These are phyloP conservation scores for Corrigiola litoralis DNA, from an alignment of 179 eudicot genomes.

Conservation along the genomic window DNA sequence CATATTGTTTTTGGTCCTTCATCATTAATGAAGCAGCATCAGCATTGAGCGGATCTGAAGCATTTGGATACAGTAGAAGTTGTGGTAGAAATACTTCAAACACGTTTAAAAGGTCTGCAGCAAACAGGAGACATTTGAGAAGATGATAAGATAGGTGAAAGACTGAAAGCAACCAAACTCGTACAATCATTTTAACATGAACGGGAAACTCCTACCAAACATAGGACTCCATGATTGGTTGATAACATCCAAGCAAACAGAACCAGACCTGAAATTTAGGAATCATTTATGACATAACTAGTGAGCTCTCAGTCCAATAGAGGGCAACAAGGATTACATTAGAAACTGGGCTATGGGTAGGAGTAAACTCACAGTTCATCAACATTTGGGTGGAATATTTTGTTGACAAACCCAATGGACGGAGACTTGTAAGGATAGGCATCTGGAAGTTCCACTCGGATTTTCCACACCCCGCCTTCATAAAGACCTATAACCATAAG, in stretches of 20 bases:
- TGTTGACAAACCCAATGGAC: slow-evolving; percentile 81
- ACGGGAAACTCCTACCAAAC: slow-evolving; percentile 59
- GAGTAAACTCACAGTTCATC: slow-evolving; percentile 74
- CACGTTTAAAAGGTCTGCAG: slow-evolving; percentile 82
- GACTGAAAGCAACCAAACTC: neutral
- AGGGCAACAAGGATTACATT: neutral
- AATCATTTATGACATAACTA: slow-evolving; percentile 5
- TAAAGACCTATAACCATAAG: slow-evolving; percentile 79
- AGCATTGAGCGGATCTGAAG: slow-evolving; percentile 90
- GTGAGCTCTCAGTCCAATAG: neutral
- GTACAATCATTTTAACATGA: neutral
- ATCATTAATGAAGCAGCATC: slow-evolving; percentile 94
- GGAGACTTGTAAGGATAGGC: slow-evolving; percentile 97
- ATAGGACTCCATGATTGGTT: slow-evolving; percentile 97
- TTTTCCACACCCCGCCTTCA: slow-evolving; percentile 96
- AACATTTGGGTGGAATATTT: slow-evolving; percentile 90
- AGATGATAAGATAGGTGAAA: neutral
- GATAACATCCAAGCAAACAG: slow-evolving; percentile 87
- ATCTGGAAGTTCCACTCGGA: slow-evolving; percentile 89
- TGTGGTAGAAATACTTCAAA: slow-evolving; percentile 96
- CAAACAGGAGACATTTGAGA: neutral
- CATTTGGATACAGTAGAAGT: slow-evolving; percentile 85
- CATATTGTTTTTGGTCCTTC: slow-evolving; percentile 75
- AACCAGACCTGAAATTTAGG: slow-evolving; percentile 73
- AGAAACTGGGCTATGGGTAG: slow-evolving; percentile 1